phyloP scores from a whole-genome alignment of 2,329 filamentous ascomycete genomes.

The Penicillium sp. region DNA sequence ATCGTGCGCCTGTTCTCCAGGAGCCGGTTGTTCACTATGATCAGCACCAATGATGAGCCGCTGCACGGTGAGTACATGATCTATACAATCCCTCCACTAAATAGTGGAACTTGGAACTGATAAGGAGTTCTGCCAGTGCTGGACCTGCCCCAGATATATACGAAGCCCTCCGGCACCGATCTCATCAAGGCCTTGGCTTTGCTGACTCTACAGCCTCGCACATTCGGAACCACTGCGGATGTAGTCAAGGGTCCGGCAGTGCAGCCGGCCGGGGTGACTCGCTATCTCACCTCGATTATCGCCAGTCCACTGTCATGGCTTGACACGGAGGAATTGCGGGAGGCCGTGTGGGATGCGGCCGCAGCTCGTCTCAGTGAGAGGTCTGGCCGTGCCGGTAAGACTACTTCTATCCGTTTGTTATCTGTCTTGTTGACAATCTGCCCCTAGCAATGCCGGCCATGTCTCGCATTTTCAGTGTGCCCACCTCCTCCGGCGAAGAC shows the following conservation, averaged over 20 bases:
- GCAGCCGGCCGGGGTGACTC: constrained; percentile 41
- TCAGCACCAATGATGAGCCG: constrained; percentile 36
- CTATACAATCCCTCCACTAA: constrained; percentile 15
- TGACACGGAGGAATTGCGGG: constrained; percentile 42
- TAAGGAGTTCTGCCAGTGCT: constrained; percentile 51
- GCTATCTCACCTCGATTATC: constrained; percentile 49
- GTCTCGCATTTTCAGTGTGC: constrained; percentile 60
- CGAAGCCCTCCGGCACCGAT: constrained; percentile 64
- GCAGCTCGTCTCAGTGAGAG: constrained; percentile 79
- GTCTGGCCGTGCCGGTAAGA: constrained; percentile 70
- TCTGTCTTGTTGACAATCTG: constrained; percentile 14
- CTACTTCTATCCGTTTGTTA: neutral
- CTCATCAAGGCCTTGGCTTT: constrained; percentile 66
- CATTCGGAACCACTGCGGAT: constrained; percentile 34
- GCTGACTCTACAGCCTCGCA: constrained; percentile 64
- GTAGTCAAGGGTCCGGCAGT: constrained; percentile 32
- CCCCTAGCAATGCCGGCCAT: constrained; percentile 60
- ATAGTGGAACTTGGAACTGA: constrained; percentile 27
- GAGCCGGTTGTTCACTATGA: constrained; percentile 29
- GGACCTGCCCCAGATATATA: constrained; percentile 80
- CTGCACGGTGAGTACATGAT: constrained; percentile 35
- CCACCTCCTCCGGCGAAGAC: constrained; percentile 41
- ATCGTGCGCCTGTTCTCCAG: constrained; percentile 2
- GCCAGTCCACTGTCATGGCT: constrained; percentile 47
- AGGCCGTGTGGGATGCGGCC: constrained; percentile 67